A percentile compares a stretch with the other conserved stretches of the same genome.
Evolutionary conservation across 1,139 yeast genomes (phyloP).

Genomic region (Lodderomyces beijingensis): DNA sequence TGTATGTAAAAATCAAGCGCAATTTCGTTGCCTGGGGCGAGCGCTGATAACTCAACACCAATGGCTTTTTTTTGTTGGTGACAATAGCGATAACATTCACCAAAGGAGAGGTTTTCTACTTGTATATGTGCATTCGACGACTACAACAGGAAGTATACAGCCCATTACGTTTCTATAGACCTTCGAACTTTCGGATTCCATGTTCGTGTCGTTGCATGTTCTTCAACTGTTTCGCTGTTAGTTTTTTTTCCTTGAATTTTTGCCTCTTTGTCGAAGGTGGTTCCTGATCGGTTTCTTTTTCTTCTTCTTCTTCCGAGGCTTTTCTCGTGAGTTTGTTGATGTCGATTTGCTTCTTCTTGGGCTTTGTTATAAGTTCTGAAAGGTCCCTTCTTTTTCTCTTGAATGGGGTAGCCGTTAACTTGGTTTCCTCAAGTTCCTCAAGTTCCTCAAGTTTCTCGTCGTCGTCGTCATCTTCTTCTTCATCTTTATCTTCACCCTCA

Average conservation of each 20-base stretch:
- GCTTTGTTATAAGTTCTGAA: conserved; percentile 16
- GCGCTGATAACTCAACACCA: too few relatives aligned
- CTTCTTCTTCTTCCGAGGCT: conserved; percentile 1
- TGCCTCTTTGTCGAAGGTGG: conserved; percentile 19
- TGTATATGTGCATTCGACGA: too few relatives aligned
- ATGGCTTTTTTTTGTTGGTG: too few relatives aligned
- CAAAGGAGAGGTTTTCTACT: too few relatives aligned
- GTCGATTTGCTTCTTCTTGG: conserved; percentile 10
- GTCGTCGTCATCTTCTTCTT: conserved; percentile 13
- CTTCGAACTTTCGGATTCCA: conserved; percentile 69
- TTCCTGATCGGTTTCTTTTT: background rate
- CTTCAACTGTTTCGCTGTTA: conserved; percentile 43
- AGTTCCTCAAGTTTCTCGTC: conserved; percentile 14
- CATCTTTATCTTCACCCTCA: conserved; percentile 16
- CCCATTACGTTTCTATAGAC: too few relatives aligned
- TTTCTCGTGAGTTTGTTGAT: conserved; percentile 12
- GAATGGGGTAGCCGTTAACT: background rate
- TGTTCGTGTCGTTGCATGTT: conserved; percentile 55
- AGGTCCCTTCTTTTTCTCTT: conserved; percentile 17
- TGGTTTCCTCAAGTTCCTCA: conserved; percentile 8
- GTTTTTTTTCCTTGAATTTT: conserved; percentile 29
- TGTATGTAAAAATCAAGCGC: too few relatives aligned
- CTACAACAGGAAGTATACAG: too few relatives aligned
- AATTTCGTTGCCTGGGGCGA: too few relatives aligned
- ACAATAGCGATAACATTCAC: too few relatives aligned